Conservation (phyloP, 768 basidiomycete species). For the Hydnomerulius pinastri region DNA sequence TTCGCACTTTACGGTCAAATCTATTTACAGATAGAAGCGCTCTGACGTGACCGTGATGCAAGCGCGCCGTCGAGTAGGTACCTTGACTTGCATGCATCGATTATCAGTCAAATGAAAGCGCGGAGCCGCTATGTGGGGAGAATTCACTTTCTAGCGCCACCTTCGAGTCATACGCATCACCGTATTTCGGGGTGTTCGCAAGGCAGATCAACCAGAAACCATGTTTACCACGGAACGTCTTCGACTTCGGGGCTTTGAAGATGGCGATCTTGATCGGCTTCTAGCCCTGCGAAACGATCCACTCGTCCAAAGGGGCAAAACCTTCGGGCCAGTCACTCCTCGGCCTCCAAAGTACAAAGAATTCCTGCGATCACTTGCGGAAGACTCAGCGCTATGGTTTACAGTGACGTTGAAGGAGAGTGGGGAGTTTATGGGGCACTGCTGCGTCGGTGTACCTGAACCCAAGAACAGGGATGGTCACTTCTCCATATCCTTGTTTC, state of each 20-base stretch:
- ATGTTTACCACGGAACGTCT: slow-evolving; percentile 32
- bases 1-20: no score
- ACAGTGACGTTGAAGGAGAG: slow-evolving; percentile 18
- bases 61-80: no score
- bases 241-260: slow-evolving; percentile 23
- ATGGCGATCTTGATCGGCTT: slow-evolving; percentile 19
- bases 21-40: no score
- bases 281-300: slow-evolving; percentile 27
- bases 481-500: slow-evolving; percentile 23
- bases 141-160: no score
- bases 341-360: slow-evolving; percentile 13
- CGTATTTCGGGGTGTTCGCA: no score
- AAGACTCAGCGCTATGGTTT: slow-evolving; percentile 18
- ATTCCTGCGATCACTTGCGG: background rate
- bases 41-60: no score
- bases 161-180: no score
- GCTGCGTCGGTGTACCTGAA: slow-evolving; percentile 16
- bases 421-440: slow-evolving; percentile 22
- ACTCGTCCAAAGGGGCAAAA: slow-evolving; percentile 19
- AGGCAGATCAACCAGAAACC: no score
- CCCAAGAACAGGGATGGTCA: slow-evolving; percentile 28
- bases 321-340: slow-evolving; percentile 23
- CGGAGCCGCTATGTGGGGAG: no score
- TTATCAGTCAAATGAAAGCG: no score
- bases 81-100: no score